Evolutionary conservation across 495 filamentous ascomycete genomes (phyloP), one percentile per base, ranked within the genome.

Genomic region (Glonium stellatum): DNA sequence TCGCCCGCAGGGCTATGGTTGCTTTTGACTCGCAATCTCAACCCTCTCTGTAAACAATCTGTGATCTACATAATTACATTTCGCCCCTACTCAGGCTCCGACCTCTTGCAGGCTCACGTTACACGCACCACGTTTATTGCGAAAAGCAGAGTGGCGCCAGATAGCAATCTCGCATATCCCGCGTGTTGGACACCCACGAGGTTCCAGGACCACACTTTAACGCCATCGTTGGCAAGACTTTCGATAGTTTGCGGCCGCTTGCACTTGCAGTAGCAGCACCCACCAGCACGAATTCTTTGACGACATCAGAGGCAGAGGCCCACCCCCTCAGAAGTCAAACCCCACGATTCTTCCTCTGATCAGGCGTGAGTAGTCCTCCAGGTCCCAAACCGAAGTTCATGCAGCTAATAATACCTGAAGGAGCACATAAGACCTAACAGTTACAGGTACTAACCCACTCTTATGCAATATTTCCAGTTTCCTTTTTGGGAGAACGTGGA

Each of bases 11-110:
- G 58, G 63, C 57, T 65, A 61, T 13, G 21, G 58, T 41, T 55
- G 46, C 53, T 42, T 48, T 27, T 56, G 54, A 39, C 47, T 46
- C 55, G 55, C 50, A 59, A 52, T 56, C 48, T 59, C 54, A 49
- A 65, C 19, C 54, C 55, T 23, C 49, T 34, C 19, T 51, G 44
- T 35, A 46, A 18, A 36, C 44, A 51, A n/a, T 54, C 53, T 31
- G 50, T 58, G 58, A 61, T 61, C 36, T 65, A 48, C 57, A 56
- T 64, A 64, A 44, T 48, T 59, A 59, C 48, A 25, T 59, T 23
- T 50, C 34, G 44, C 59, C 62, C 63, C 59, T 58, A 58, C 58
- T 54, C 63, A 55, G 54, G 63, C 39, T 48, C 41, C 41, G 41
- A 18, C 60, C 21, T 31, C 31, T 57, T 37, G 27, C 53, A 57